phyloP scores from a whole-genome alignment of 108 stramenopile species.

The Chaetoceros tenuissimus region DNA sequence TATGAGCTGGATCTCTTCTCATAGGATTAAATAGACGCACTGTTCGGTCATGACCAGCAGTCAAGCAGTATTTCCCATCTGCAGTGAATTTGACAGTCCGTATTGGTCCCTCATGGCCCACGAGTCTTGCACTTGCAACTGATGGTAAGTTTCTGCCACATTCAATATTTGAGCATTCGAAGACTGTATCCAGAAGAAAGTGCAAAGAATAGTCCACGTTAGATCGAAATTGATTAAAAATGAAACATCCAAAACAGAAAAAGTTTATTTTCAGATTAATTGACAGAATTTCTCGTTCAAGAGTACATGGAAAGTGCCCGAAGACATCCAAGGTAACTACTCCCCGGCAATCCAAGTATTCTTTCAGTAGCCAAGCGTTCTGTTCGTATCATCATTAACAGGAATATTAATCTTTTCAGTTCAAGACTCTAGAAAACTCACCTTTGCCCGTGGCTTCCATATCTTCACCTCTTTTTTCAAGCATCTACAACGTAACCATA shows the following conservation, averaged over 20 bases:
- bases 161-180: neutral
- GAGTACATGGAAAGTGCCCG: neutral
- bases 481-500: too few relatives aligned
- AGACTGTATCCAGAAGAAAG: neutral
- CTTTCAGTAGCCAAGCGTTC: neutral
- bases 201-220: neutral
- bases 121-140: neutral
- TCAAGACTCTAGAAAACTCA: too few relatives aligned
- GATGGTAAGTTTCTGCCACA: neutral
- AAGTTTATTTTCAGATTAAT: neutral
- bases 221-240: neutral
- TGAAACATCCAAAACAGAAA: neutral
- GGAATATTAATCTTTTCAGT: too few relatives aligned
- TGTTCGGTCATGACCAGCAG: slow-evolving; percentile 68
- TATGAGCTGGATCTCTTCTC: slow-evolving; percentile 48
- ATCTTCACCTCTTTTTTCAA: too few relatives aligned
- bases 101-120: neutral
- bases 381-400: neutral
- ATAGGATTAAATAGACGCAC: slow-evolving; percentile 81
- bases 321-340: neutral
- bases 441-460: too few relatives aligned
- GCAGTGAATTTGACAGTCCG: slow-evolving; percentile 11
- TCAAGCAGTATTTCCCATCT: slow-evolving; percentile 72
- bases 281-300: neutral
- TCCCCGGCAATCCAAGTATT: neutral